These are phyloP conservation scores for Cenchrus americanus DNA, from an alignment of 176 grass and related monocot genomes.

Conservation along the genomic window DNA sequence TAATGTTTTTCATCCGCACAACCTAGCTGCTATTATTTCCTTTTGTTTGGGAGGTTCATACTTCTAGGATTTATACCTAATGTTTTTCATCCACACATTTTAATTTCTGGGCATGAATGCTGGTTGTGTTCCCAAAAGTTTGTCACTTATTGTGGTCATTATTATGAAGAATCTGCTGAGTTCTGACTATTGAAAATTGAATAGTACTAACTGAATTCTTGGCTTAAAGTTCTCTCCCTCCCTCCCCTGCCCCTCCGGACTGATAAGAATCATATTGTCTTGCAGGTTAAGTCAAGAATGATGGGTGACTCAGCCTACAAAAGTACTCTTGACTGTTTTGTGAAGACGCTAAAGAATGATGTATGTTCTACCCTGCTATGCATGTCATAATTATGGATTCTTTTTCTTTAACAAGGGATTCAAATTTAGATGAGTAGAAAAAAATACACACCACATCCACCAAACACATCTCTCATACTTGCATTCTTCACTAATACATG, in stretches of 20 bases:
- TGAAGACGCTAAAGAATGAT: slow-evolving; percentile 96
- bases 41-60: background rate
- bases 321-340: slow-evolving; percentile 87
- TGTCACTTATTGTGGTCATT: slow-evolving; percentile 16
- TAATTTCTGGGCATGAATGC: background rate
- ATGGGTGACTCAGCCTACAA: slow-evolving; percentile 95
- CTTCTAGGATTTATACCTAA: background rate
- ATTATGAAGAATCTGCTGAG: background rate
- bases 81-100: background rate
- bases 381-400: background rate
- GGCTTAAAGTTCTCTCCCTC: background rate
- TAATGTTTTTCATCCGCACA: too few species aligned
- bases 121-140: background rate
- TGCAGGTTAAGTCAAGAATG: slow-evolving; percentile 98
- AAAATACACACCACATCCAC: background rate
- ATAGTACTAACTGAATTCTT: slow-evolving; percentile 4
- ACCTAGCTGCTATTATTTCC: background rate
- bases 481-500: background rate
- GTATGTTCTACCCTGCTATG: slow-evolving; percentile 52
- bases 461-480: background rate
- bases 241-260: background rate
- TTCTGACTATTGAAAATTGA: background rate
- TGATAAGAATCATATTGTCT: slow-evolving; percentile 27
- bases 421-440: background rate
- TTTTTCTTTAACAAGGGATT: background rate